These are phyloP conservation scores for Volvox africanus DNA, from an alignment of 139 green algal genomes.

Conservation along the genomic window DNA sequence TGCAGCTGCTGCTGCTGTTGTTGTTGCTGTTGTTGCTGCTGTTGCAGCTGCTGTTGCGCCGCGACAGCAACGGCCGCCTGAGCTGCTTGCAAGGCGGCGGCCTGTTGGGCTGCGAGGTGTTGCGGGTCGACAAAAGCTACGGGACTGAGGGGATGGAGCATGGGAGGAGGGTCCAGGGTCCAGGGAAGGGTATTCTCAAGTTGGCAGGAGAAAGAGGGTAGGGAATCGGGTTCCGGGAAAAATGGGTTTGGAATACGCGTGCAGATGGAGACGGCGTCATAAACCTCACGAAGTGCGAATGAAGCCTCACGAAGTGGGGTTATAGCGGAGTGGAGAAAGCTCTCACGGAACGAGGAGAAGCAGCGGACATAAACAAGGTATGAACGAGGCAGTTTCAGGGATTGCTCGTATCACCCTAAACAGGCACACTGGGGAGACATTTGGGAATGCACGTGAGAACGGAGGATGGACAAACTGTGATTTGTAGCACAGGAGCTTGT, in stretches of 20 bases:
- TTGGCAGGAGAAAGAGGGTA: too few relatives aligned
- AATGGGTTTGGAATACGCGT: neutral
- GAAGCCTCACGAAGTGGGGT: too few relatives aligned
- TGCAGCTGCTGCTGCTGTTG: constrained; percentile 42
- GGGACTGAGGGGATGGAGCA: neutral
- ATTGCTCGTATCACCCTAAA: too few relatives aligned
- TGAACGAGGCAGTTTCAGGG: neutral
- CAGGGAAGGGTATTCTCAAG: too few relatives aligned
- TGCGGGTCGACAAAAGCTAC: constrained; percentile 45
- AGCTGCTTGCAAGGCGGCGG: constrained; percentile 14
- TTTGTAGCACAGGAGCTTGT: too few relatives aligned
- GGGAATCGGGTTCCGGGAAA: neutral
- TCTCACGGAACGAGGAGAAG: neutral
- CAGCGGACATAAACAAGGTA: neutral
- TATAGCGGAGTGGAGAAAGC: too few relatives aligned
- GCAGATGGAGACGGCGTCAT: too few relatives aligned
- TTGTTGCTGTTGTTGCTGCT: constrained; percentile 41
- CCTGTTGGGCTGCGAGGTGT: constrained; percentile 47
- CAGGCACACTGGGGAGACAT: too few relatives aligned
- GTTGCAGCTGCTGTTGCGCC: constrained; percentile 21
- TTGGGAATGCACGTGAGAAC: too few relatives aligned
- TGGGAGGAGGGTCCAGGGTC: too few relatives aligned
- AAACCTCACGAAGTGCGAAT: too few relatives aligned
- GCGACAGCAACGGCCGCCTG: constrained; percentile 37
- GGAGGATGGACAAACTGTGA: too few relatives aligned